Percentiles rank a stretch among this genome's conserved stretches.
Evolutionary conservation across 768 basidiomycete species (phyloP).

Genomic region (Hygrocybe punicea): DNA sequence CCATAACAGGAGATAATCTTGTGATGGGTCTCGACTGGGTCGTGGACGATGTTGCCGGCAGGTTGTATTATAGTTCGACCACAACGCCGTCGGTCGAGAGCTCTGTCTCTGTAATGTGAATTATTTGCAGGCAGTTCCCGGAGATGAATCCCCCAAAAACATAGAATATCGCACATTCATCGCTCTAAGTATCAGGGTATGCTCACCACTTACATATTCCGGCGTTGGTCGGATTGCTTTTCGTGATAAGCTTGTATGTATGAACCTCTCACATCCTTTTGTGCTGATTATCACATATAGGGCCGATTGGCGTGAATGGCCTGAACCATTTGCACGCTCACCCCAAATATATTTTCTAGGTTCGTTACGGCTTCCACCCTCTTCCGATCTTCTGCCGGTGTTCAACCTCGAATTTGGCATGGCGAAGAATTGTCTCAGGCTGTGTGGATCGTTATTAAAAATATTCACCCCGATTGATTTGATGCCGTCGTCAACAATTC

Average conservation of each 20-base stretch:
- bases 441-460: too few relatives aligned
- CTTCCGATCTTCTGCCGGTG: neutral
- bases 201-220: neutral
- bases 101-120: neutral
- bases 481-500: too few relatives aligned
- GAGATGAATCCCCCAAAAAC: neutral
- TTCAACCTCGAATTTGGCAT: neutral
- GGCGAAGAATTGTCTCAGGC: neutral
- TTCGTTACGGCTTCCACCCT: neutral
- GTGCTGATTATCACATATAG: too few relatives aligned
- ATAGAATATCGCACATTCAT: neutral
- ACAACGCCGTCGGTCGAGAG: constrained; percentile 12
- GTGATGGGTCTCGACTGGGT: constrained; percentile 89
- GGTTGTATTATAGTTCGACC: constrained; percentile 77
- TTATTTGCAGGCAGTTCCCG: neutral
- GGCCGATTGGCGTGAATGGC: too few relatives aligned
- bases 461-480: too few relatives aligned
- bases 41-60: constrained; percentile 79
- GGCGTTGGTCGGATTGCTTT: neutral
- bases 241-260: neutral
- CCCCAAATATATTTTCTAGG: neutral
- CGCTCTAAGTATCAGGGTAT: neutral
- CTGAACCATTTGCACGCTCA: too few relatives aligned
- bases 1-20: constrained; percentile 83
- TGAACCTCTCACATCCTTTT: too few relatives aligned